Conservation (phyloP, 2,329 filamentous ascomycete species). For the Penicillium sp. region DNA sequence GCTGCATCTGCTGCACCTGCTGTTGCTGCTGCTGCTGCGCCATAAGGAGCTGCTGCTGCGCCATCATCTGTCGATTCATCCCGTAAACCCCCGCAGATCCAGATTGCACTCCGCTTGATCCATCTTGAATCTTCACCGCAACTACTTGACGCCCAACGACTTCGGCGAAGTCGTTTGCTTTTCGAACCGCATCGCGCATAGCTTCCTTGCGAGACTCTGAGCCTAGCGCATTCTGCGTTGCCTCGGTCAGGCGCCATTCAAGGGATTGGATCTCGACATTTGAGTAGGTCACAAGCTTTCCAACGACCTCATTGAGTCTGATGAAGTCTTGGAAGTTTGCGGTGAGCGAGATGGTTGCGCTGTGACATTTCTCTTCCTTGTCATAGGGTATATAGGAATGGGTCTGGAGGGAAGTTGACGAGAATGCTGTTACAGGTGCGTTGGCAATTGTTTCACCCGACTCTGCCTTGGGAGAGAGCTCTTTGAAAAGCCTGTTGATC, state of each 20-base stretch:
- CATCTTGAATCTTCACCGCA: slow-evolving; percentile 6
- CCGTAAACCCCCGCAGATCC: background rate
- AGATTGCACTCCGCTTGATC: background rate
- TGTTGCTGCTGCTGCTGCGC: background rate
- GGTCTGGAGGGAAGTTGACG: background rate
- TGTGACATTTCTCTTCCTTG: slow-evolving; percentile 6
- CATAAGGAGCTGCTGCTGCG: no score
- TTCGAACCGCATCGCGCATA: slow-evolving; percentile 21
- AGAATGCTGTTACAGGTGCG: background rate
- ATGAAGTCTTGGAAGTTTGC: slow-evolving; percentile 24
- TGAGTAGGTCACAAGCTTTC: slow-evolving; percentile 9
- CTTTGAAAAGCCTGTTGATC: background rate
- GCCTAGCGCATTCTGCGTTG: slow-evolving; percentile 11
- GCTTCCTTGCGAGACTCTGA: slow-evolving; percentile 18
- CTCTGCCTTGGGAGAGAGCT: background rate
- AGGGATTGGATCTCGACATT: slow-evolving; percentile 18
- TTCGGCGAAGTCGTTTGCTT: slow-evolving; percentile 20
- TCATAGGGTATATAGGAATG: no score
- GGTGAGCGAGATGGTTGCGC: slow-evolving; percentile 12
- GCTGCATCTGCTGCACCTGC: background rate
- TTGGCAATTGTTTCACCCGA: background rate
- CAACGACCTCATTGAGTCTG: slow-evolving; percentile 16
- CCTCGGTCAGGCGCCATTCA: slow-evolving; percentile 22
- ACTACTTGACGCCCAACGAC: slow-evolving; percentile 16
- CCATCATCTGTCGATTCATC: no score